Conservation (phyloP, 148 eudicot genomes). For the Cornus kousa region DNA sequence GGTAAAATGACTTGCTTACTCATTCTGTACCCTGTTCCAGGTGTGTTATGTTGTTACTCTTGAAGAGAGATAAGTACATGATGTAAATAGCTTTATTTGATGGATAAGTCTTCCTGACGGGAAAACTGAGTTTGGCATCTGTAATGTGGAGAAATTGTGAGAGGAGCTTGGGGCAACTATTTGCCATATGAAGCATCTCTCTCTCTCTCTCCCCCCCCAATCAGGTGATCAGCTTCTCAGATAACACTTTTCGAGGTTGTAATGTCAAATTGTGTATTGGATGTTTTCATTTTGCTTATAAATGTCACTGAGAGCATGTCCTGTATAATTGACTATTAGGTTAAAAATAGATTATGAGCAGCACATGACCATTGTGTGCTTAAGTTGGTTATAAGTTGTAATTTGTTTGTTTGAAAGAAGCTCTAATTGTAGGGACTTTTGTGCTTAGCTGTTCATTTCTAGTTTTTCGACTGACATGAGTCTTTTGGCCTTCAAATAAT, state of each 20-base stretch:
- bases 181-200: background rate
- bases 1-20: constrained; percentile 34
- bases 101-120: background rate
- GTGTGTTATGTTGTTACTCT: background rate
- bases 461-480: background rate
- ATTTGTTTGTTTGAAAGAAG: background rate
- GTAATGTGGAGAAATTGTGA: background rate
- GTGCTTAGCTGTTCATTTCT: constrained; percentile 1
- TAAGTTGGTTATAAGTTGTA: background rate
- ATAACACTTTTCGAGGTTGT: background rate
- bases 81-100: background rate
- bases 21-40: constrained; percentile 5
- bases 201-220: too few species aligned
- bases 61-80: background rate
- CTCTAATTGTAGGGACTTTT: background rate
- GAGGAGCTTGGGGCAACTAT: background rate
- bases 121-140: background rate
- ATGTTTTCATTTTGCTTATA: too few species aligned
- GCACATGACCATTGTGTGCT: background rate
- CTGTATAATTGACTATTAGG: background rate
- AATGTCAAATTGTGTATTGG: too few species aligned
- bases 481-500: constrained; percentile 1
- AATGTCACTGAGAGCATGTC: too few species aligned
- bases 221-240: too few species aligned
- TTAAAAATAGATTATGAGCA: background rate